Base-by-base conservation (phyloP, 2,329 filamentous ascomycete species). In the Paraconiothyrium sp. region DNA sequence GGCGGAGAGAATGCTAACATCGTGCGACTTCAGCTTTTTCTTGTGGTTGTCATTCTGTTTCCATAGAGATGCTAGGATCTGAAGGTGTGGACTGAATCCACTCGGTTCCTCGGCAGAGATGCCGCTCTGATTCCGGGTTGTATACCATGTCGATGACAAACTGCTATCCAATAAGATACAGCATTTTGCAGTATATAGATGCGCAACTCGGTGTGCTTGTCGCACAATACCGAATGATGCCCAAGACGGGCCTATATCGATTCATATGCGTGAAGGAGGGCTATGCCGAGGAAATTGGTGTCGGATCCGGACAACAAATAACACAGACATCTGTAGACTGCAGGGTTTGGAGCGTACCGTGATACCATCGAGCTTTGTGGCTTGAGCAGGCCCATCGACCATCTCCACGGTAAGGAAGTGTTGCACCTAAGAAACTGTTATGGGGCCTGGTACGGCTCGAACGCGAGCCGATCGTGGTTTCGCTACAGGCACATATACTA, bases 11-110 rank as follows among this genome's bases (percentile, higher is more conserved):
- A 34, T 48, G 48, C 16, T 22, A 16, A 48, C 55, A 11, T 24
- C 22, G 47, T 24, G 13, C n/a, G 34, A 58, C 44, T 20, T 30
- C 14, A 20, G 8, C 20, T 5, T 58, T 47, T 52, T 27, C 46
- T 7, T 20, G 20, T 20, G 20, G 27, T 27, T 50, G 56, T 51
- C 46, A 52, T 27, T 13, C 43, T 55, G 49, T 35, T 35, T 35
- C 49, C 43, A 55, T 2, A 32, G 10, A 24, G n/a, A 13, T 16
- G 24, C 49, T 41, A 32, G 50, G 34, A 37, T n/a, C 10, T 13
- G 8, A n/a, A 44, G 39, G 35, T 30, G 24, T 52, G 35, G 24
- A 24, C 41, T 30, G 49, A 13, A 39, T 48, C 57, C 50, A 50
- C n/a, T 43, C 44, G 24, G 49, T 24, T 9, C 14, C 34, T 34